These are phyloP conservation scores for Vitis hybrid DNA, from an alignment of 177 flowering plant genomes.

Conservation along the genomic window DNA sequence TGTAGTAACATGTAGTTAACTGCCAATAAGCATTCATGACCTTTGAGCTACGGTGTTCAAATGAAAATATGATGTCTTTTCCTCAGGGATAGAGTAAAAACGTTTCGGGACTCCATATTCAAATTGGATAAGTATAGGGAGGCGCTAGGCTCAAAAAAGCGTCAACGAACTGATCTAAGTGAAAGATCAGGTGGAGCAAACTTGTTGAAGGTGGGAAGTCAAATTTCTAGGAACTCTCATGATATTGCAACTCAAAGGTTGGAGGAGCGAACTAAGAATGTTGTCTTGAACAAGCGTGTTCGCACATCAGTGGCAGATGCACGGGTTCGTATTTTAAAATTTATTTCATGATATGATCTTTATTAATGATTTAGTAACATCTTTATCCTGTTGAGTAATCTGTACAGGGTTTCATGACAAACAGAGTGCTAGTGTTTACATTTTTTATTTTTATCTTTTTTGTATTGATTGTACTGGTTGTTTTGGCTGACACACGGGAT, in stretches of 20 bases:
- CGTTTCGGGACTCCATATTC: constrained; percentile 19
- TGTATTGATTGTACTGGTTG: background rate
- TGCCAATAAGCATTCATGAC: background rate
- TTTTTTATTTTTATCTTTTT: background rate
- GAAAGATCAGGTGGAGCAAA: constrained; percentile 23
- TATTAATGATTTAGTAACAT: background rate
- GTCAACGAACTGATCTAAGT: constrained; percentile 27
- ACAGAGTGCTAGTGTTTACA: too few relatives aligned
- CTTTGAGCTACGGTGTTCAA: background rate
- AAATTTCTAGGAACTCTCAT: constrained; percentile 20
- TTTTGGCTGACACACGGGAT: too few relatives aligned
- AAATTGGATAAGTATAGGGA: constrained; percentile 32
- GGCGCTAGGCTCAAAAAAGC: constrained; percentile 29
- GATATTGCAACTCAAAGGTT: constrained; percentile 19
- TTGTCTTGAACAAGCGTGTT: constrained; percentile 29
- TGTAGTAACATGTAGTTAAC: background rate
- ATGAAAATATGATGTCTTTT: background rate
- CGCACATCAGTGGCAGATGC: constrained; percentile 31
- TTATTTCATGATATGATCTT: background rate
- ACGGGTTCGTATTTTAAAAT: constrained; percentile 22
- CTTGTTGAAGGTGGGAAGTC: constrained; percentile 22
- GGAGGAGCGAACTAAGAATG: constrained; percentile 26
- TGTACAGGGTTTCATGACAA: too few relatives aligned
- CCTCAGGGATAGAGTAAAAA: constrained; percentile 31
- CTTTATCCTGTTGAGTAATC: too few relatives aligned